Evolutionary conservation across 768 basidiomycete genomes (phyloP).

Genomic region (Calocera cornea): DNA sequence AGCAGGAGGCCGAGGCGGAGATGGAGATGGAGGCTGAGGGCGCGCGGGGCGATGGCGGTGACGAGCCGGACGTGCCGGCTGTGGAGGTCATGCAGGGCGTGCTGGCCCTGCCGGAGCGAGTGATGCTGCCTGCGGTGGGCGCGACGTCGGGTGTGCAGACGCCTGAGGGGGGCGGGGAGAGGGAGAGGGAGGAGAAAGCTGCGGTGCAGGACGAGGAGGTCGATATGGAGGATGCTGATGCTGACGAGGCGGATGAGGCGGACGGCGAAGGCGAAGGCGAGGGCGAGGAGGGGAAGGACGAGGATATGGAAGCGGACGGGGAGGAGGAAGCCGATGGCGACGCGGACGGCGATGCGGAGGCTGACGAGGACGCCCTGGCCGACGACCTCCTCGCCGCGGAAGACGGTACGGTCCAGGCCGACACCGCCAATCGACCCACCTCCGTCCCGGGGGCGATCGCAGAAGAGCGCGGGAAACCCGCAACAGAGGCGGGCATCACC

Average conservation of each 20-base stretch:
- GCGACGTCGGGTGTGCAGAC: too few species aligned
- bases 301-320: background rate
- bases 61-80: too few species aligned
- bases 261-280: background rate
- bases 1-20: background rate
- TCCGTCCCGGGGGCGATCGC: too few species aligned
- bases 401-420: background rate
- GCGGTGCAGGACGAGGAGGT: background rate
- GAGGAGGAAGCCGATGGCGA: background rate
- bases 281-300: background rate
- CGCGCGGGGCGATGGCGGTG: background rate
- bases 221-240: background rate
- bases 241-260: background rate
- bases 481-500: too few species aligned
- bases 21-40: background rate
- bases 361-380: background rate
- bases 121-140: too few species aligned
- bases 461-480: too few species aligned
- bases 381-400: too few species aligned
- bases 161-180: background rate
- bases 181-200: background rate
- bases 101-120: too few species aligned
- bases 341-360: background rate
- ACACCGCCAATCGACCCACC: too few species aligned
- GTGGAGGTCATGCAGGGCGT: too few species aligned